These are phyloP conservation scores for Ophiostoma perfectum DNA, from an alignment of 2,329 filamentous ascomycete species.

Conservation along the genomic window DNA sequence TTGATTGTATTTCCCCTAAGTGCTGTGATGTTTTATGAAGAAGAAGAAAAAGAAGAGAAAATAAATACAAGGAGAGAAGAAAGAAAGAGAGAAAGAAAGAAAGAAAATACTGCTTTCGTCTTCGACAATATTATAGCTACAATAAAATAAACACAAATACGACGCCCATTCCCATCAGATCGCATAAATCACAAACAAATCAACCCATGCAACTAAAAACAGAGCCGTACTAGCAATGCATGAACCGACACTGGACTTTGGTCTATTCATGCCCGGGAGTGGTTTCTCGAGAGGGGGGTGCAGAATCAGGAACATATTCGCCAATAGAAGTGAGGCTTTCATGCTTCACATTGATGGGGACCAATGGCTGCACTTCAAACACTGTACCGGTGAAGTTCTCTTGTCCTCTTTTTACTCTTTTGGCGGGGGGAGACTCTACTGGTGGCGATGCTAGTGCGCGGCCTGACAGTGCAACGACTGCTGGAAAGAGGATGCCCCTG, in stretches of 20 bases:
- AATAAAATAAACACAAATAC: no score
- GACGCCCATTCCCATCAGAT: no score
- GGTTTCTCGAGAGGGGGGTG: not conserved
- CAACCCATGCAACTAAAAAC: no score
- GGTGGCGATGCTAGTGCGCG: not conserved
- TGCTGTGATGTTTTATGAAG: no score
- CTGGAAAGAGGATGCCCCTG: slow-evolving; percentile 23
- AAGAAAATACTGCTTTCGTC: no score
- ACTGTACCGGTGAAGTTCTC: not conserved
- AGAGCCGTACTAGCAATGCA: no score
- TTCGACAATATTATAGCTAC: no score
- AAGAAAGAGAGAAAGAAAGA: no score
- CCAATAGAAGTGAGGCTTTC: not conserved
- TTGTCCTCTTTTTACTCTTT: not conserved
- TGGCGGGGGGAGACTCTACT: not conserved
- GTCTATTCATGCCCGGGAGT: not conserved
- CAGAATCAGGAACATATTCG: not conserved
- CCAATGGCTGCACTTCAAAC: not conserved
- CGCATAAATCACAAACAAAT: no score
- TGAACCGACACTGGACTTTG: not conserved
- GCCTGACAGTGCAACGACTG: slow-evolving; percentile 21
- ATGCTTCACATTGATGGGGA: not conserved
- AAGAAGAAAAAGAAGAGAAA: no score
- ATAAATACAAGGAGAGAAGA: no score
- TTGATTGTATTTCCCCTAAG: no score